Percentiles rank a stretch among this genome's conserved stretches.
Evolutionary conservation across 306 rosid species (phyloP).

Genomic region (Quercus alba): DNA sequence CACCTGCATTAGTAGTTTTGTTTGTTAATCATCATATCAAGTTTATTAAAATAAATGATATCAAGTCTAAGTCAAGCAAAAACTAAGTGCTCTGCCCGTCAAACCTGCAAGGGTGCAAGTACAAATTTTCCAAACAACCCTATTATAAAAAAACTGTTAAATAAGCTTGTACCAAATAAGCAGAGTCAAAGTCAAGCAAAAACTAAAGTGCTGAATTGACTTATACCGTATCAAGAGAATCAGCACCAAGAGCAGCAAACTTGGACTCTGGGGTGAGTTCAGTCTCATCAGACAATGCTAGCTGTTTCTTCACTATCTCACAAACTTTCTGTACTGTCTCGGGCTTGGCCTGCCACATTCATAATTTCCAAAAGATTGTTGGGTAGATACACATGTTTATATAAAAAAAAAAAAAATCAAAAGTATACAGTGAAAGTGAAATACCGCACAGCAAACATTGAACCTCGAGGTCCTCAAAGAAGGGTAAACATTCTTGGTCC

Average conservation of each 20-base stretch:
- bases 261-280: constrained; percentile 44
- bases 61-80: not conserved
- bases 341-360: constrained; percentile 18
- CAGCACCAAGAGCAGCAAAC: constrained; percentile 52
- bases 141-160: no score
- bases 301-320: constrained; percentile 50
- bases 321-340: constrained; percentile 47
- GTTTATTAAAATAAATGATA: not conserved
- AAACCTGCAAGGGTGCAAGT: no score
- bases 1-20: constrained; percentile 28
- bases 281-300: constrained; percentile 45
- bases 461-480: not conserved
- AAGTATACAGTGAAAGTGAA: not conserved
- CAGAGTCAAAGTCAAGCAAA: not conserved
- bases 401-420: not conserved
- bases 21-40: not conserved
- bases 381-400: not conserved
- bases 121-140: no score
- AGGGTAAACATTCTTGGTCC: not conserved
- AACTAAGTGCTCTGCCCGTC: no score
- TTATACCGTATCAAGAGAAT: constrained; percentile 56
- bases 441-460: not conserved
- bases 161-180: no score
- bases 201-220: not conserved
- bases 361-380: not conserved